Base-by-base conservation (phyloP, 2,329 filamentous ascomycete species). In the Pseudonectria foliicola region DNA sequence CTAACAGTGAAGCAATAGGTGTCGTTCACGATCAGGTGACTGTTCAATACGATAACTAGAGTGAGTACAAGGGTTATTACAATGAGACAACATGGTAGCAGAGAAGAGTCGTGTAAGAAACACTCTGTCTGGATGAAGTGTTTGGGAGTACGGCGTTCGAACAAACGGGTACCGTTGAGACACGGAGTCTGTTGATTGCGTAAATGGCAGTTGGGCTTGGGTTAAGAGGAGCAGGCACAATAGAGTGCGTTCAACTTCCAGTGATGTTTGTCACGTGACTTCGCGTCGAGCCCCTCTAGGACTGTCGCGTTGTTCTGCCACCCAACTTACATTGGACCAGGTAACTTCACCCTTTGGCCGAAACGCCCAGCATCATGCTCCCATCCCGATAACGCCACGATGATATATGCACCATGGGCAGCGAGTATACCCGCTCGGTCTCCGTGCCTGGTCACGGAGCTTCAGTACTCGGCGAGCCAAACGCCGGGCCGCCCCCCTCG, bases 401-500 rank as follows among this genome's bases (percentile, higher is more conserved):
- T 60, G 55, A 40, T 37, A 33, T 13, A 39, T 31, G 38, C 42
- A 45, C 25, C 35, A 63, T 63, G 60, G 50, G 47, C 18, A 43
- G 50, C 14, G 41, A 46, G 34, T 31, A 35, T 39, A 38, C 40
- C 35, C 44, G 31, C 15, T 55, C 44, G 33, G 41, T 33, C 30
- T 40, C 35, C 27, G 31, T 40, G 25, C 33, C 40, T 24, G 48
- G 47, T 15, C 37, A 44, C 21, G 35, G 40, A 35, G 43, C 40
- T 31, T 29, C 40, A 30, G 44, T 37, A 31, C 44, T 39, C 30
- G 46, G 43, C 14, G 28, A 39, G 21, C 38, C 44, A 23, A 40
- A 45, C 10, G 33, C 38, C 13, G 51, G 46, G 8, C 64, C 67
- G 29, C 77, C 79, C 26, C 83, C 87, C 10, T 95, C 89, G 12